Evolutionary conservation across 2,329 filamentous ascomycete species (phyloP), one percentile per base, ranked within the genome.

Genomic region (Sporothrix brunneoviolacea): DNA sequence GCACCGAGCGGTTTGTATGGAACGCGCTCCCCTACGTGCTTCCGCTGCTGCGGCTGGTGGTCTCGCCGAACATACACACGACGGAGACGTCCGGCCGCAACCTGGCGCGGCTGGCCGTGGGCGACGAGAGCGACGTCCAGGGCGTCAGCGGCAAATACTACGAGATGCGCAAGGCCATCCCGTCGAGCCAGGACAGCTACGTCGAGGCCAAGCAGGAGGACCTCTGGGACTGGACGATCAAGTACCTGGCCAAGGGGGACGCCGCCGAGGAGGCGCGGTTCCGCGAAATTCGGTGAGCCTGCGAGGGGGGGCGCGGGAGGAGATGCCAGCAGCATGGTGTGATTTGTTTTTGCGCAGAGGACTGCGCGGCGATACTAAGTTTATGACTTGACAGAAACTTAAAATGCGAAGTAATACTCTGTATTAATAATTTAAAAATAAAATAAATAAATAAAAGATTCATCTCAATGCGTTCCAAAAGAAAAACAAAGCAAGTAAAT

Each of bases 221-320:
- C 54, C 53, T 76, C 28, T 76, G 70, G 70, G 48, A 60, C 21
- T 77, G 73, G 73, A 77, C 72, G 9, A 59, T 73, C 13, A 61
- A 64, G 27, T 60, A 57, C 52, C 48, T 68, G 28, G 61, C 62
- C 69, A 73, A 55, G 21, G 51, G 47, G 4, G 33, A 50, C 21
- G 41, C 41, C 1, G 19, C 19, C 18, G 32, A 38, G 19, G 35
- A 47, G 42, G 42, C 42, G 1, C 36, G 42, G 12, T 53, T 53
- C 38, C 41, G 42, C 8, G 49, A 19, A 28, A 33, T 51, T 28
- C 36, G 28, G 24, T 50, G n/a, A 45, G 19, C 6, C 4, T 4
- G 18, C 3, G 12, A 27, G 38, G n/a, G n/a, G n/a, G n/a, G n/a
- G n/a, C n/a, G n/a, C n/a, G n/a, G n/a, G n/a, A n/a, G n/a, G n/a